Evolutionary conservation across 1,284 basidiomycete genomes (phyloP).

Genomic region (Sanghuangporus weigelae): DNA sequence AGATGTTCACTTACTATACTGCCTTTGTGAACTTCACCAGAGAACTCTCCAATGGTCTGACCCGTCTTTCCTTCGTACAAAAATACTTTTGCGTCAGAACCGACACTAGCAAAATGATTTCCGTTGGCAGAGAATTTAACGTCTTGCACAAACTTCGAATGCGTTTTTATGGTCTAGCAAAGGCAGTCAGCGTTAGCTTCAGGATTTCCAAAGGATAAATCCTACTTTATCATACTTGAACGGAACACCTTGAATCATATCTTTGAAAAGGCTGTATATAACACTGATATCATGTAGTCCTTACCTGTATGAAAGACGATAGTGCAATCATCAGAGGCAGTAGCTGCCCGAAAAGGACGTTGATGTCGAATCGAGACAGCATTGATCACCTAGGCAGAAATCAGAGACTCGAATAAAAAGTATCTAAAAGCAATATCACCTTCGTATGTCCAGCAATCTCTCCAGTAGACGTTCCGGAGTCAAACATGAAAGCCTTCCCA

Average conservation of each 20-base stretch:
- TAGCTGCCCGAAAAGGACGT: slow-evolving; percentile 88
- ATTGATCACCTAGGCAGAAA: slow-evolving; percentile 62
- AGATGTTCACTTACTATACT: slow-evolving; percentile 52
- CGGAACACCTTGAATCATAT: slow-evolving; percentile 55
- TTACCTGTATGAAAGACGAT: slow-evolving; percentile 80
- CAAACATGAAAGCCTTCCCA: slow-evolving; percentile 84
- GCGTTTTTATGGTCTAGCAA: slow-evolving; percentile 74
- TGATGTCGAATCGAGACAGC: slow-evolving; percentile 88
- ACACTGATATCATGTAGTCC: slow-evolving; percentile 14
- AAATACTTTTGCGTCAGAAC: slow-evolving; percentile 87
- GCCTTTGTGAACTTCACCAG: slow-evolving; percentile 64
- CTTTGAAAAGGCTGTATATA: slow-evolving; percentile 12
- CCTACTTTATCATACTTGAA: slow-evolving; percentile 84
- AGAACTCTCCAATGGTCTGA: slow-evolving; percentile 68
- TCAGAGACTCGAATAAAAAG: neutral
- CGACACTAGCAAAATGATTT: slow-evolving; percentile 83
- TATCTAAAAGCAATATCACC: slow-evolving; percentile 33
- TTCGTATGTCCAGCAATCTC: slow-evolving; percentile 93
- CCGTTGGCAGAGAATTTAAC: slow-evolving; percentile 82
- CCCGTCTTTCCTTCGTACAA: slow-evolving; percentile 92
- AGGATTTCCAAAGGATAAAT: neutral
- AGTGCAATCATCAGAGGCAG: slow-evolving; percentile 77
- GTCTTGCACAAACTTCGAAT: slow-evolving; percentile 94
- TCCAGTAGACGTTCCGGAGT: slow-evolving; percentile 86
- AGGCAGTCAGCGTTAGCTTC: neutral